These are phyloP conservation scores for Pseudomonodictys pantanalensis DNA, from an alignment of 495 filamentous ascomycete genomes.

Conservation along the genomic window DNA sequence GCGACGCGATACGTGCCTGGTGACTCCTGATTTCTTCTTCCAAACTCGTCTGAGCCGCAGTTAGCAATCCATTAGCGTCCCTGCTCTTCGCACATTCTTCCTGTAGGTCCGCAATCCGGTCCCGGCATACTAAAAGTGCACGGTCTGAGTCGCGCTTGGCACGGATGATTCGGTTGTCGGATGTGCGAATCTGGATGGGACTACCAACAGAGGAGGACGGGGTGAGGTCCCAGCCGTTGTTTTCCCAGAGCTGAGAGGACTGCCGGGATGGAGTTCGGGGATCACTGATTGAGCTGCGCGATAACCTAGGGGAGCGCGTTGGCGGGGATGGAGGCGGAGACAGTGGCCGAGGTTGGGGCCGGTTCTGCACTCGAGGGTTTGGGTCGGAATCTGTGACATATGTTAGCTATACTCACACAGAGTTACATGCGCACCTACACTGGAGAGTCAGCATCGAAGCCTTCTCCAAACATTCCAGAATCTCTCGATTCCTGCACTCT, in stretches of 20 bases:
- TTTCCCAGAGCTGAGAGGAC: background rate
- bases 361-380: background rate
- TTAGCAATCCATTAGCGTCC: conserved; percentile 12
- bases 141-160: conserved; percentile 30
- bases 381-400: conserved; percentile 14
- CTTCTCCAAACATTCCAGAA: conserved; percentile 27
- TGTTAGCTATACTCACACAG: background rate
- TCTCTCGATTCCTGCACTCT: conserved; percentile 22
- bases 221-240: conserved; percentile 3
- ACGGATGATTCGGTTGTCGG: conserved; percentile 21
- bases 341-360: conserved; percentile 4
- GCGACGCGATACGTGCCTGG: conserved; percentile 13
- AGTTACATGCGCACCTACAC: conserved; percentile 9
- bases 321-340: conserved; percentile 29
- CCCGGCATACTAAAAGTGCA: conserved; percentile 21
- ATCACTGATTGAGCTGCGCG: background rate
- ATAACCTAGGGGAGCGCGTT: conserved; percentile 3
- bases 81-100: conserved; percentile 25
- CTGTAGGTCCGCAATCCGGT: conserved; percentile 24
- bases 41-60: conserved; percentile 3
- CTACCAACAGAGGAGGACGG: background rate
- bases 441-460: conserved; percentile 27
- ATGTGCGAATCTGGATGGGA: conserved; percentile 9
- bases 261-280: conserved; percentile 11
- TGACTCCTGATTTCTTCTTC: conserved; percentile 23